Base-by-base conservation (phyloP, 108 stramenopile genomes). In the Discostella pseudostelligera region DNA sequence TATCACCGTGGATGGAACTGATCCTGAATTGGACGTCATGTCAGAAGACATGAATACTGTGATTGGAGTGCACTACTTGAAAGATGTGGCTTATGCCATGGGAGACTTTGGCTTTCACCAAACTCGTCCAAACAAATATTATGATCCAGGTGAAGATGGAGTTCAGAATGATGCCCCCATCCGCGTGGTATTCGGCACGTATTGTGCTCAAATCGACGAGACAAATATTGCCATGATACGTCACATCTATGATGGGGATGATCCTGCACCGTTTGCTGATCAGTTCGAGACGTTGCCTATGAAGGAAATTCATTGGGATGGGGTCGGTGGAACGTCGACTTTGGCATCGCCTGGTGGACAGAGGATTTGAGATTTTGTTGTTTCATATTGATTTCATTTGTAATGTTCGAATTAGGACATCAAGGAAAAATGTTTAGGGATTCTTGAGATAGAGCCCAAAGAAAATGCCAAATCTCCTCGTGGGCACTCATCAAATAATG, bases 51-150 rank as follows among this genome's bases (percentile, higher is more conserved):
- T 74, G 58, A 79, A 79, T 24, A 69, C 63, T 45, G 68, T 76
- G n/a, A 56, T 80, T 53, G 67, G 76, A n/a, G 74, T 80, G 37
- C 67, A 81, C 32, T 83, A 83, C 48, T 47, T 78, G 44, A 70
- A 81, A 57, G 80, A 83, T 71, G 57, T 78, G 11, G 83, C 80
- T 9, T 73, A 65, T 42, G 67, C 69, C 10, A 62, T 83, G 50
- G 72, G 76, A 16, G 83, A 83, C 55, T 83, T 70, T 59, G 79
- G 79, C 0, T 82, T 65, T 19, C 81, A 82, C 36, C 69, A 78
- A 47, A 82, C 81, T 6, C 50, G 72, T 24, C 66, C 81, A 20
- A 70, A 67, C 21, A 72, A 66, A 8, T 69, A 78, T 43, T 71
- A 59, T 19, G 59, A 63, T 51, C 74, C 74, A 1, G 56, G 46